Conservation (phyloP, 306 rosid genomes). For the Hippophae tibetana region DNA sequence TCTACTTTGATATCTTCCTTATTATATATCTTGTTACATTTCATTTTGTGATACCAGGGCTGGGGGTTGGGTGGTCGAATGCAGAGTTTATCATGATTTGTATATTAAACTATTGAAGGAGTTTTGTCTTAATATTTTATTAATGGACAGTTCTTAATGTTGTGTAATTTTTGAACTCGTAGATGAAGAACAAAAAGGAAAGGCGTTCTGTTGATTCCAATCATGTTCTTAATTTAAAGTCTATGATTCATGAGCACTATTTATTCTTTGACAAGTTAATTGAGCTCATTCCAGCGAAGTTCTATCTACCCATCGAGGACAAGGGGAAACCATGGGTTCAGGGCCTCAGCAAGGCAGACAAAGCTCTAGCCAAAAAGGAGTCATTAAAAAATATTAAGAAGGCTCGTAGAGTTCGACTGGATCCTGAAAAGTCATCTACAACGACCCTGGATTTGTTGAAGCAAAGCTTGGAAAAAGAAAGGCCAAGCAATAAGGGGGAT, state of each 20-base stretch:
- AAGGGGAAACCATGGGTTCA: constrained; percentile 75
- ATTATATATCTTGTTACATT: no score
- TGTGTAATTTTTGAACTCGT: no score
- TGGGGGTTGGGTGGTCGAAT: no score
- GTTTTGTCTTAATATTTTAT: no score
- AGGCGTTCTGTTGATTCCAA: constrained; percentile 7
- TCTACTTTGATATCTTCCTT: no score
- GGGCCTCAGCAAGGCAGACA: constrained; percentile 61
- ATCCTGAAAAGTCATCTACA: constrained; percentile 52
- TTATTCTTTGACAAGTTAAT: constrained; percentile 66
- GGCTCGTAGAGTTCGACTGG: constrained; percentile 53
- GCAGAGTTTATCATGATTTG: no score
- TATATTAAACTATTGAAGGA: no score
- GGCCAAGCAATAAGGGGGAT: constrained; percentile 19
- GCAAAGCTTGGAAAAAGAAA: constrained; percentile 43
- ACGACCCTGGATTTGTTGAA: constrained; percentile 61
- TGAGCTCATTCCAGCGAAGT: constrained; percentile 76
- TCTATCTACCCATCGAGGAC: constrained; percentile 51
- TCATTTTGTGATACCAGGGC: no score
- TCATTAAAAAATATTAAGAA: constrained; percentile 63
- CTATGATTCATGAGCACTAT: constrained; percentile 43
- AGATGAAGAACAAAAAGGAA: constrained; percentile 50
- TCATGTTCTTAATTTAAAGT: constrained; percentile 30
- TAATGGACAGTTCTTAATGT: no score
- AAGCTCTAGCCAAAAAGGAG: constrained; percentile 52